Evolutionary conservation across 140 eudicot species (phyloP).

Genomic region (Oenanthe javanica): DNA sequence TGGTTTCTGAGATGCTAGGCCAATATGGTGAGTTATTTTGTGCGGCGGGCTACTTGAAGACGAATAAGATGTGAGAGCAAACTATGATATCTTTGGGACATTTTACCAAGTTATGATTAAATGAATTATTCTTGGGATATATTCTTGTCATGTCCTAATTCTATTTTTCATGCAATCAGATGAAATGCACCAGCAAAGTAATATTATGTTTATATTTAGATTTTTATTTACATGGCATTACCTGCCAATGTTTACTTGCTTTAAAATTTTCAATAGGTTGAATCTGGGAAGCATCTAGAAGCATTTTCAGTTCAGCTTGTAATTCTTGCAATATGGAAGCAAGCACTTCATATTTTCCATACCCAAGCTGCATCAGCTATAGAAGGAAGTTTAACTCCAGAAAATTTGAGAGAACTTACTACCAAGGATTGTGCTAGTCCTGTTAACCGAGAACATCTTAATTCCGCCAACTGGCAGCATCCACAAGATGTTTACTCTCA

Average conservation of each 20-base stretch:
- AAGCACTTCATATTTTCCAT: constrained; percentile 81
- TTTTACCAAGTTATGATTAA: no score
- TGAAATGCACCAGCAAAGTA: not conserved
- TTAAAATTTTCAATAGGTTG: constrained; percentile 21
- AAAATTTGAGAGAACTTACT: constrained; percentile 11
- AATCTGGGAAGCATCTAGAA: constrained; percentile 43
- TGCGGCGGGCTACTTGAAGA: not conserved
- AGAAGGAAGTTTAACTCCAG: constrained; percentile 47
- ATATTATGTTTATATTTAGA: not conserved
- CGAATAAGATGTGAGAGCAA: not conserved
- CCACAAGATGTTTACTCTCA: constrained; percentile 45
- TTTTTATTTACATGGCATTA: not conserved
- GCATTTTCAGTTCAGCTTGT: constrained; percentile 95
- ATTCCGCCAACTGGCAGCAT: constrained; percentile 24
- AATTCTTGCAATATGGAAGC: constrained; percentile 94
- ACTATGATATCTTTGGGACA: not conserved
- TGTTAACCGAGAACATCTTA: constrained; percentile 29
- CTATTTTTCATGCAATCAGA: not conserved
- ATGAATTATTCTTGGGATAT: not conserved
- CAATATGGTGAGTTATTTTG: no score
- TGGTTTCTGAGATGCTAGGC: no score
- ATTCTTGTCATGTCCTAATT: not conserved
- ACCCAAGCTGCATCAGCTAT: constrained; percentile 81
- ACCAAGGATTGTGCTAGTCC: constrained; percentile 17
- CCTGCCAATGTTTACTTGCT: constrained; percentile 1